A percentile compares a stretch with the other conserved stretches of the same genome.
phyloP scores from a whole-genome alignment of 1,284 basidiomycete genomes.

The Hypsizygus ulmarius region DNA sequence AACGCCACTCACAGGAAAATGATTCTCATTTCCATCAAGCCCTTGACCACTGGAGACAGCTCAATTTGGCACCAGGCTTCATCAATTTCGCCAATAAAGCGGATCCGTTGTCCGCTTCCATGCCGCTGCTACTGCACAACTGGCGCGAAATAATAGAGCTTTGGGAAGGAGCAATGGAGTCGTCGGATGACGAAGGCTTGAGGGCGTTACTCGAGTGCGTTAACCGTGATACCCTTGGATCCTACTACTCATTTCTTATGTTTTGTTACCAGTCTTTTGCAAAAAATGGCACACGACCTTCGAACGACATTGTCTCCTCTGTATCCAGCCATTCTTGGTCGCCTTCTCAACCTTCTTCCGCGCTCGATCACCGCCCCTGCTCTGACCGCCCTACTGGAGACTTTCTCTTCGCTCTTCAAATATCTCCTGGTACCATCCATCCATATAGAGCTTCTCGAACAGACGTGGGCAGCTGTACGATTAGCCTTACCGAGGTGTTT shows the following conservation, averaged over 20 bases:
- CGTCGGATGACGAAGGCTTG: conserved; percentile 66
- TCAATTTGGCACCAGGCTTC: conserved; percentile 79
- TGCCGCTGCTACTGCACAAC: conserved; percentile 81
- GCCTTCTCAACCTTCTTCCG: conserved; percentile 56
- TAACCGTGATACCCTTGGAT: not conserved
- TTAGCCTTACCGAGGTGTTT: conserved; percentile 54
- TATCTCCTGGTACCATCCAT: conserved; percentile 64
- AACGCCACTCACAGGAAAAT: conserved; percentile 50
- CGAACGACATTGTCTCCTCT: conserved; percentile 64
- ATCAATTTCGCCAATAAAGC: conserved; percentile 64
- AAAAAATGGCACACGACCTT: conserved; percentile 74
- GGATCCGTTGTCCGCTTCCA: conserved; percentile 65
- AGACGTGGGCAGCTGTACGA: conserved; percentile 56
- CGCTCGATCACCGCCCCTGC: conserved; percentile 56
- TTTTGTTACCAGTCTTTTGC: conserved; percentile 53
- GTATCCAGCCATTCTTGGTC: conserved; percentile 52
- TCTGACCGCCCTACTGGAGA: conserved; percentile 61
- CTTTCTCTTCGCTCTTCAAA: conserved; percentile 65
- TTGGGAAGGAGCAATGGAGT: conserved; percentile 57
- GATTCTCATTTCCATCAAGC: conserved; percentile 72
- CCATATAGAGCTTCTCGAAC: conserved; percentile 47
- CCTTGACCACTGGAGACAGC: conserved; percentile 70
- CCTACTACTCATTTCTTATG: conserved; percentile 14
- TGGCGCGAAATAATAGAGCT: conserved; percentile 63
- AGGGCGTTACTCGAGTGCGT: conserved; percentile 70